Percentiles rank a stretch among this genome's conserved stretches.
Evolutionary conservation across 108 stramenopile species (phyloP).

Genomic region (Pseudonitzschia multiseries): DNA sequence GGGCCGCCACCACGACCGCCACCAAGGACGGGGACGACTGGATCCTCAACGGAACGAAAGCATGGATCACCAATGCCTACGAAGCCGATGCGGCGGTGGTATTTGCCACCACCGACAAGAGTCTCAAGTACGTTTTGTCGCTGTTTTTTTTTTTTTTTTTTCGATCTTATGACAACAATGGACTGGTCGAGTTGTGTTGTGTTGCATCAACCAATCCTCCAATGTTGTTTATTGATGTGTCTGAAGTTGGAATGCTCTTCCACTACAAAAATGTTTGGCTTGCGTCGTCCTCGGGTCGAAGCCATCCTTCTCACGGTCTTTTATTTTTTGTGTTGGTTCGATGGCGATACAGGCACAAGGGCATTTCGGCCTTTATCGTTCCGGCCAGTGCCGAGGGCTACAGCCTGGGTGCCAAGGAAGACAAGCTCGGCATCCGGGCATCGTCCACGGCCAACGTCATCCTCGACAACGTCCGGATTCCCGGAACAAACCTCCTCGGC

Average conservation of each 20-base stretch:
- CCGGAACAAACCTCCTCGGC: constrained; percentile 82
- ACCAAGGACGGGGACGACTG: constrained; percentile 85
- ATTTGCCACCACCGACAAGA: constrained; percentile 97
- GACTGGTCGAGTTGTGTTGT: too few relatives aligned
- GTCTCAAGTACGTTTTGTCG: constrained; percentile 74
- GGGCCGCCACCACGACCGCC: constrained; percentile 93
- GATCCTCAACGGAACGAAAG: constrained; percentile 97
- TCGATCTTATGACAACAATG: too few relatives aligned
- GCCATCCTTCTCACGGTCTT: not conserved
- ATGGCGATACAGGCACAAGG: constrained; percentile 77
- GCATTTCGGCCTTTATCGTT: constrained; percentile 89
- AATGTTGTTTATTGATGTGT: too few relatives aligned
- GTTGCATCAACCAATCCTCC: too few relatives aligned
- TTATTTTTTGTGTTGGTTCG: not conserved
- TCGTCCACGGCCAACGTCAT: constrained; percentile 95
- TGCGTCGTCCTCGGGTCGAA: not conserved
- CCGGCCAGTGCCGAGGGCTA: constrained; percentile 86
- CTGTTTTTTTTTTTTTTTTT: not conserved
- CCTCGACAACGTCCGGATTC: constrained; percentile 90
- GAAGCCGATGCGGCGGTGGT: constrained; percentile 91
- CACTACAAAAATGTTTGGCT: too few relatives aligned
- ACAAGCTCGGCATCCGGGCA: constrained; percentile 96
- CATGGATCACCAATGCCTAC: constrained; percentile 98
- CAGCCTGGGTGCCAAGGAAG: constrained; percentile 95
- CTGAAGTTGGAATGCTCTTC: too few relatives aligned